Percentiles rank a stretch among this genome's conserved stretches.
phyloP scores from a whole-genome alignment of 352 stramenopile species.

The Nothophytophthora sp. region DNA sequence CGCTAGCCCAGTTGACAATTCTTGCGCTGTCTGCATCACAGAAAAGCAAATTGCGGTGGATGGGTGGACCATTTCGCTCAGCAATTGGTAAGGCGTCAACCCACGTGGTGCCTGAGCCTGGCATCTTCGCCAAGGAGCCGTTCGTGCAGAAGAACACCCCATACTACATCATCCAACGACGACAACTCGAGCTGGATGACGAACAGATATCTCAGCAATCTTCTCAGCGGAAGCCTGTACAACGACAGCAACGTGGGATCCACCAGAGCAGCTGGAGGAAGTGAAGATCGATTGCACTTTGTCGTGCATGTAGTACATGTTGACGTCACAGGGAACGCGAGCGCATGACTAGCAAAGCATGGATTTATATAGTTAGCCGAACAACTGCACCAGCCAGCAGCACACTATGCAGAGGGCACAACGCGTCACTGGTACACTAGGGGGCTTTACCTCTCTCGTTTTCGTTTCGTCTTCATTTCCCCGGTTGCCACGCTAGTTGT shows the following conservation, averaged over 20 bases:
- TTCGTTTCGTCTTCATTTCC: slow-evolving; percentile 1
- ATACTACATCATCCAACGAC: slow-evolving; percentile 60
- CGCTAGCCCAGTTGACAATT: not conserved
- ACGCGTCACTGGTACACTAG: slow-evolving; percentile 1
- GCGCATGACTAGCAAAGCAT: slow-evolving; percentile 7
- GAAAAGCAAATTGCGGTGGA: slow-evolving; percentile 71
- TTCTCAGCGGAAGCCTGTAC: not conserved
- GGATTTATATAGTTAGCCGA: slow-evolving; percentile 29
- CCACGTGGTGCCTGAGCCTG: slow-evolving; percentile 33
- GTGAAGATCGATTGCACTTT: not conserved
- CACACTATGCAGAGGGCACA: slow-evolving; percentile 4
- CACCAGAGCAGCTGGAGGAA: not conserved
- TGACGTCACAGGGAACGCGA: not conserved
- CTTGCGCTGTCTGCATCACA: slow-evolving; percentile 7
- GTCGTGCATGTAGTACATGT: too few species aligned
- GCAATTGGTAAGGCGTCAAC: slow-evolving; percentile 70
- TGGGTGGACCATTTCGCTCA: slow-evolving; percentile 65
- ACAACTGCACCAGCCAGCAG: slow-evolving; percentile 2
- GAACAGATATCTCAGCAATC: not conserved
- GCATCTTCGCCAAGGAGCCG: slow-evolving; percentile 57
- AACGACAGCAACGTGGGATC: slow-evolving; percentile 8
- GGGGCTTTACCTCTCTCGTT: not conserved
- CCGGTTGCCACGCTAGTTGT: slow-evolving; percentile 49
- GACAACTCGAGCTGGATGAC: slow-evolving; percentile 34
- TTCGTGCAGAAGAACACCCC: slow-evolving; percentile 58